Conservation (phyloP, 108 stramenopile genomes). For the Pelagomonas calceolata region DNA sequence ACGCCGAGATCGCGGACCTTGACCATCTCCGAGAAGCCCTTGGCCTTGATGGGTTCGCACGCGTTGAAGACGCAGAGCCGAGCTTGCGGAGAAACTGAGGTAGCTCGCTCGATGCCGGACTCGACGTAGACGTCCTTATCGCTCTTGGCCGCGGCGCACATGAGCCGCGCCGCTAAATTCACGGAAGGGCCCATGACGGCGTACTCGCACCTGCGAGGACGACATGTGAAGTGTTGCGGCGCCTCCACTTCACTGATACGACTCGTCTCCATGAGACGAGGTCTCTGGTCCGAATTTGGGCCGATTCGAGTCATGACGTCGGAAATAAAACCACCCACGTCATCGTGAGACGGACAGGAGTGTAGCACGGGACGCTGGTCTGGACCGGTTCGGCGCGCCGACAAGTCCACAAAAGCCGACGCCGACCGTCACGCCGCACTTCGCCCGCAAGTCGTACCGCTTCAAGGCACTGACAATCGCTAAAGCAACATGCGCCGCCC, state of each 20-base stretch:
- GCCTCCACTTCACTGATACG: too few species aligned
- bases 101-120: not conserved
- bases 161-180: conserved; percentile 37
- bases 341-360: too few species aligned
- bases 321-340: too few species aligned
- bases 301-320: too few species aligned
- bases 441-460: not conserved
- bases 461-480: conserved; percentile 2
- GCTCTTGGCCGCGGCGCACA: conserved; percentile 21
- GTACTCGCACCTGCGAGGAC: too few species aligned
- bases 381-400: conserved; percentile 21
- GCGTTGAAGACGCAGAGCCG: not conserved
- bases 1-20: not conserved
- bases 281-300: too few species aligned
- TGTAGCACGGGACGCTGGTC: too few species aligned
- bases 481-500: not conserved
- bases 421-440: conserved; percentile 29
- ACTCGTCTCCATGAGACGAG: too few species aligned
- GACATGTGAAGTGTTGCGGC: too few species aligned
- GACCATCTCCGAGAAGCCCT: conserved; percentile 2
- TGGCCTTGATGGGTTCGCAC: not conserved
- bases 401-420: conserved; percentile 39
- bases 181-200: conserved; percentile 35
- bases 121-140: not conserved
- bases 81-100: not conserved